Evolutionary conservation across 495 filamentous ascomycete species (phyloP).

Genomic region (Aspergillus funiculosus): DNA sequence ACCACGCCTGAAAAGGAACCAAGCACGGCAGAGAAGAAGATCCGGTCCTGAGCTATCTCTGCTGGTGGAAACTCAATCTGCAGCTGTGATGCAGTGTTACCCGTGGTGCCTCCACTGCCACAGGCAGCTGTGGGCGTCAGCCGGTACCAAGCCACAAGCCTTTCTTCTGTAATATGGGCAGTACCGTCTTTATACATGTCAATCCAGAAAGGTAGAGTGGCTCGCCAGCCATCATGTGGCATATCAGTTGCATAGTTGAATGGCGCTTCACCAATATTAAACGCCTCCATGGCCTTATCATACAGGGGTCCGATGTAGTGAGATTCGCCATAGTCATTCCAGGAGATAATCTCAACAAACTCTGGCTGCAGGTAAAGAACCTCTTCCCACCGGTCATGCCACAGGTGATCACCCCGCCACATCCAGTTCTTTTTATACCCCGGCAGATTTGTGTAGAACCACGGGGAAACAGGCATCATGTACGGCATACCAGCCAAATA

Average conservation of each 20-base stretch:
- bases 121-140: constrained; percentile 26
- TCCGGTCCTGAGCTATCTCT: constrained; percentile 22
- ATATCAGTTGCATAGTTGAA: constrained; percentile 42
- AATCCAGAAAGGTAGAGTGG: constrained; percentile 54
- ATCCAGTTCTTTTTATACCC: constrained; percentile 65
- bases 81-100: constrained; percentile 26
- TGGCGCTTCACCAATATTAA: constrained; percentile 42
- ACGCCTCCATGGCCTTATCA: constrained; percentile 22
- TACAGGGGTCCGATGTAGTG: constrained; percentile 47
- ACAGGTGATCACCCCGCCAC: constrained; percentile 59
- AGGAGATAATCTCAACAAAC: constrained; percentile 55
- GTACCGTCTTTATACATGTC: constrained; percentile 51
- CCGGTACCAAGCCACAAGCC: constrained; percentile 60
- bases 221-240: constrained; percentile 48
- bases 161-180: constrained; percentile 33
- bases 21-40: constrained; percentile 29
- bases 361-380: constrained; percentile 55
- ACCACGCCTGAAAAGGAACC: too few relatives aligned
- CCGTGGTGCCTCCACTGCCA: constrained; percentile 27
- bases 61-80: constrained; percentile 16
- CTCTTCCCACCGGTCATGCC: constrained; percentile 65
- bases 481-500: constrained; percentile 50
- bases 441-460: constrained; percentile 64
- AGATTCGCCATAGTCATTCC: constrained; percentile 65
- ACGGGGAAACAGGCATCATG: constrained; percentile 71